Conservation (phyloP, 441 rosid genomes). For the Gossypium laxum region DNA sequence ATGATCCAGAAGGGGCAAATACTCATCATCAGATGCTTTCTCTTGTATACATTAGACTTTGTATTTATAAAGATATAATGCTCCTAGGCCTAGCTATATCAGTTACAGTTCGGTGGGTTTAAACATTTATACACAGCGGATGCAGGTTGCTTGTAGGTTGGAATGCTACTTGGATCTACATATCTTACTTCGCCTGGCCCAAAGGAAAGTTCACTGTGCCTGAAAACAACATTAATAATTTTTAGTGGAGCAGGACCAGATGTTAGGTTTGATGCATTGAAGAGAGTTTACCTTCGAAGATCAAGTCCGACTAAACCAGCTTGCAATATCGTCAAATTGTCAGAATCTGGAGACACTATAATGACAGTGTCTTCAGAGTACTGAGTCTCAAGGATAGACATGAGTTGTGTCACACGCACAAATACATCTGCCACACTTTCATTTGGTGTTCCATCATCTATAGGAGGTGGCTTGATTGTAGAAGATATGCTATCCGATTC, state of each 20-base stretch:
- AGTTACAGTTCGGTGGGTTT: conserved; percentile 68
- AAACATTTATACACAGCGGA: conserved; percentile 70
- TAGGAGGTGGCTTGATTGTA: conserved; percentile 77
- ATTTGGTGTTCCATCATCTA: conserved; percentile 76
- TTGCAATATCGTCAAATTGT: conserved; percentile 69
- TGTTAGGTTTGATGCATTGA: background rate
- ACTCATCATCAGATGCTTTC: background rate
- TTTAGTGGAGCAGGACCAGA: background rate
- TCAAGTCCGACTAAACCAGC: conserved; percentile 79
- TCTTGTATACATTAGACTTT: background rate
- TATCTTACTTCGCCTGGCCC: conserved; percentile 73
- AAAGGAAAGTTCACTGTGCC: conserved; percentile 65
- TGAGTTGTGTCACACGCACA: conserved; percentile 79
- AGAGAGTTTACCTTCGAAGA: conserved; percentile 48
- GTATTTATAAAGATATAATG: background rate
- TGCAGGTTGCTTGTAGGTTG: conserved; percentile 71
- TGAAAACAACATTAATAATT: conserved; percentile 22
- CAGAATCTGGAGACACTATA: conserved; percentile 85
- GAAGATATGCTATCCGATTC: conserved; percentile 65
- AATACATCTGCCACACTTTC: conserved; percentile 83
- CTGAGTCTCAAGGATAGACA: conserved; percentile 89
- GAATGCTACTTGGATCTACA: conserved; percentile 57
- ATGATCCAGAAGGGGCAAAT: background rate
- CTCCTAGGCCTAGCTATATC: conserved; percentile 4
- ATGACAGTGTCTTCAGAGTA: conserved; percentile 65